A percentile compares a stretch with the other conserved stretches of the same genome.
Evolutionary conservation across 2,329 filamentous ascomycete species (phyloP).

Genomic region (Arthrobotrys conoides): DNA sequence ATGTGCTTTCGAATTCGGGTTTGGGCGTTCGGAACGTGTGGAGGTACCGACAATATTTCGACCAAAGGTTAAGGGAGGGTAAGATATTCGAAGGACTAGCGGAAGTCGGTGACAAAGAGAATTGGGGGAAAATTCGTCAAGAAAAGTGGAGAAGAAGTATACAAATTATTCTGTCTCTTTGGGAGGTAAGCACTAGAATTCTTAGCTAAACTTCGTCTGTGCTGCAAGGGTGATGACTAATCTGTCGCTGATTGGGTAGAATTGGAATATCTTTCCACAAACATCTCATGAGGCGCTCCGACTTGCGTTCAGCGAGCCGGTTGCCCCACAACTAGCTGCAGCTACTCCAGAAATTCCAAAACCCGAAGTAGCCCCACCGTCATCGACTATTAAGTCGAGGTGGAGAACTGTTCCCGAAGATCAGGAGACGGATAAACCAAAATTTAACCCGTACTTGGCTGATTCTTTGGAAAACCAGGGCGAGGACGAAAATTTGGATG

Average conservation of each 20-base stretch:
- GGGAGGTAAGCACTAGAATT: slow-evolving; percentile 69
- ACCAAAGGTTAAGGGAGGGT: slow-evolving; percentile 77
- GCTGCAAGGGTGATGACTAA: slow-evolving; percentile 26
- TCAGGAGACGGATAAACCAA: slow-evolving; percentile 66
- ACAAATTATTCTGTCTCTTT: slow-evolving; percentile 77
- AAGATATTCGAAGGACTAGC: slow-evolving; percentile 83
- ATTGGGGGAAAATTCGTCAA: slow-evolving; percentile 84
- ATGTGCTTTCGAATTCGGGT: slow-evolving; percentile 84
- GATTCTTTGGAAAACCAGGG: slow-evolving; percentile 68
- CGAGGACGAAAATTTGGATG: slow-evolving; percentile 67
- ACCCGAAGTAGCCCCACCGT: slow-evolving; percentile 32
- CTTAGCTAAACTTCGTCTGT: slow-evolving; percentile 1
- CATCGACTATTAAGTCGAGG: slow-evolving; percentile 46
- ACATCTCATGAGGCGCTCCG: slow-evolving; percentile 80
- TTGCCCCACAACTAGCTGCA: slow-evolving; percentile 67
- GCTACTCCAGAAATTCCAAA: slow-evolving; percentile 24
- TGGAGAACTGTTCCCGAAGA: slow-evolving; percentile 53
- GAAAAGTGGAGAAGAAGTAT: slow-evolving; percentile 89
- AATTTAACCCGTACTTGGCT: slow-evolving; percentile 67
- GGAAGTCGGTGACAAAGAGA: slow-evolving; percentile 77
- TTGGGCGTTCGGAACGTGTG: slow-evolving; percentile 86
- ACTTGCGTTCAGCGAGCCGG: slow-evolving; percentile 79
- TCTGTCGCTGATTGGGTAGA: slow-evolving; percentile 54
- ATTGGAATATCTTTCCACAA: slow-evolving; percentile 78
- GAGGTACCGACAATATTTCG: slow-evolving; percentile 86